Evolutionary conservation across 2,329 filamentous ascomycete genomes (phyloP).

Genomic region (Trichoderma sp.): DNA sequence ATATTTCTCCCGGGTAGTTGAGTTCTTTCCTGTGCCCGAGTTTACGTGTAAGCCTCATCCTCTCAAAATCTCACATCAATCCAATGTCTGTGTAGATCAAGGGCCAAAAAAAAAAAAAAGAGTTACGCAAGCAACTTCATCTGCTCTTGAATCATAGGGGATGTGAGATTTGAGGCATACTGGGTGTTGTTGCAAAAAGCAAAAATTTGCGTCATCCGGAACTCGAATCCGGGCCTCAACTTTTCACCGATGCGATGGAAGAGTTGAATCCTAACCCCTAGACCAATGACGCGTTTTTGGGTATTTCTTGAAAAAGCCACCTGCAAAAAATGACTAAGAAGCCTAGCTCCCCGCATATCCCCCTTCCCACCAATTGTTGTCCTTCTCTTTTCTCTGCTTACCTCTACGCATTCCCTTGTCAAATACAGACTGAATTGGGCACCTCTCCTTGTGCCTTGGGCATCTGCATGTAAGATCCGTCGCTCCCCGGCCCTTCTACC

Average conservation of each 20-base stretch:
- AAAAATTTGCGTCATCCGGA: conserved; percentile 29
- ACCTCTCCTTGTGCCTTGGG: background rate
- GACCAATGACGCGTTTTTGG: conserved; percentile 26
- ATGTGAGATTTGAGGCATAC: no score
- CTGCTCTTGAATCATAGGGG: no score
- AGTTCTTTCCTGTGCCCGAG: no score
- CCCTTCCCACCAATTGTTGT: no score
- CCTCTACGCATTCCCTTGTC: background rate
- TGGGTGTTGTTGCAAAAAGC: background rate
- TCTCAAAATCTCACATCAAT: no score
- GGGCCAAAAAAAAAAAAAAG: background rate
- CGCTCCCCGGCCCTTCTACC: conserved; percentile 1
- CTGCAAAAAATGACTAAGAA: conserved; percentile 6
- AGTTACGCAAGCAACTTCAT: no score
- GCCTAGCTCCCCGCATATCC: background rate
- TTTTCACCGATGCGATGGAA: conserved; percentile 25
- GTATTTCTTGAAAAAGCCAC: background rate
- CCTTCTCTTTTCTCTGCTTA: background rate
- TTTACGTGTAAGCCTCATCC: no score
- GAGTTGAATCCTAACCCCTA: conserved; percentile 29
- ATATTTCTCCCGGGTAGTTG: no score
- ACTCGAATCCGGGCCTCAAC: conserved; percentile 29
- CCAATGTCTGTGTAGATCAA: no score
- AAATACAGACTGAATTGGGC: no score
- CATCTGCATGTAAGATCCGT: background rate